phyloP scores from a whole-genome alignment of 106 monocot genomes.

The Dioscorea zingiberensis region DNA sequence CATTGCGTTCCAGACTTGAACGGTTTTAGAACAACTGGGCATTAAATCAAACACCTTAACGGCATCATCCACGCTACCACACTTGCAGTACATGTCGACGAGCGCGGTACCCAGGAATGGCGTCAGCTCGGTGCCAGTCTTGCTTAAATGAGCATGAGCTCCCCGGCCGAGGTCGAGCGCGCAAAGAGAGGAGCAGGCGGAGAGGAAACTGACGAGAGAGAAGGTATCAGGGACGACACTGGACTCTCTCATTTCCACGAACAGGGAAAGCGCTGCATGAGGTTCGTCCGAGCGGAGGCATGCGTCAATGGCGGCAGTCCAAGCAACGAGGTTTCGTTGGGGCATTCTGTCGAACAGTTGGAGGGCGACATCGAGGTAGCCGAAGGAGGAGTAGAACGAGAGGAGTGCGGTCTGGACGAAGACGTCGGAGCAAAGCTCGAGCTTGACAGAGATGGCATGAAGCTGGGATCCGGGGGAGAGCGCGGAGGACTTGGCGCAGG shows the following conservation, averaged over 20 bases:
- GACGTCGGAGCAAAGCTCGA: slow-evolving; percentile 23
- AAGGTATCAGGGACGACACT: slow-evolving; percentile 13
- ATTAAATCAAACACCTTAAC: slow-evolving; percentile 9
- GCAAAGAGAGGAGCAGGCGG: slow-evolving; percentile 12
- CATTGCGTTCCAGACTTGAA: slow-evolving; percentile 29
- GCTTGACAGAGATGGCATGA: slow-evolving; percentile 33
- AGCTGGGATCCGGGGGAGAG: slow-evolving; percentile 17
- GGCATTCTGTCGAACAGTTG: slow-evolving; percentile 29
- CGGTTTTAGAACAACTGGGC: neutral
- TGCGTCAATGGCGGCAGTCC: slow-evolving; percentile 17
- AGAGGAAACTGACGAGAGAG: slow-evolving; percentile 23
- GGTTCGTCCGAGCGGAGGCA: slow-evolving; percentile 10
- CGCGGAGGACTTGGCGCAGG: slow-evolving; percentile 19
- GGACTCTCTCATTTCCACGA: slow-evolving; percentile 16
- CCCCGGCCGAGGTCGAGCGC: slow-evolving; percentile 12
- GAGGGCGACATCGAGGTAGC: slow-evolving; percentile 11
- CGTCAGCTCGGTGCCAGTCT: slow-evolving; percentile 6
- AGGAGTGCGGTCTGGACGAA: slow-evolving; percentile 30
- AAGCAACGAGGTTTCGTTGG: slow-evolving; percentile 16
- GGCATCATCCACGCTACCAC: slow-evolving; percentile 18
- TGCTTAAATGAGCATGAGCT: slow-evolving; percentile 10
- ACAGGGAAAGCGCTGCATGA: slow-evolving; percentile 8
- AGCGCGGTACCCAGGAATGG: slow-evolving; percentile 16
- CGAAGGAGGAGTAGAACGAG: slow-evolving; percentile 16
- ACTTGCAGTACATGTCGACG: slow-evolving; percentile 38